Conservation (phyloP, 306 rosid genomes). For the Lathyrus aphaca region DNA sequence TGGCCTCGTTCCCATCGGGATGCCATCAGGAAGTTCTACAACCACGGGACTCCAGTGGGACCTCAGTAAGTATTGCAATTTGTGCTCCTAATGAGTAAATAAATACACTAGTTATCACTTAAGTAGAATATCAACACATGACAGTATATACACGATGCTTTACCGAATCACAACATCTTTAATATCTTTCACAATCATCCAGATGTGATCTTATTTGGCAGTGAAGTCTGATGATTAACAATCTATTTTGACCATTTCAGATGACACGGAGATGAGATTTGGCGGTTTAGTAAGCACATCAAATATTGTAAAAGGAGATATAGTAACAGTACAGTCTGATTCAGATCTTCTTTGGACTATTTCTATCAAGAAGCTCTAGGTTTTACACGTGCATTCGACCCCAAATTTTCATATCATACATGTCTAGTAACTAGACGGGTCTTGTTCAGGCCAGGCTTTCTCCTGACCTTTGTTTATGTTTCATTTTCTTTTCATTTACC, state of each 20-base stretch:
- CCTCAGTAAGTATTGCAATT: constrained; percentile 70
- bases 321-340: constrained; percentile 77
- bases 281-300: constrained; percentile 94
- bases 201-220: constrained; percentile 18
- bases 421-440: constrained; percentile 4
- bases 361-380: constrained; percentile 62
- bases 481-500: constrained; percentile 6
- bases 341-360: constrained; percentile 97
- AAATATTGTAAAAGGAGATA: constrained; percentile 69
- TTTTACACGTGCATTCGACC: constrained; percentile 28
- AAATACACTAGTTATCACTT: no score
- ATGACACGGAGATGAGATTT: constrained; percentile 69
- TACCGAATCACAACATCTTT: constrained; percentile 9
- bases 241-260: constrained; percentile 54
- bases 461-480: constrained; percentile 27
- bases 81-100: no score
- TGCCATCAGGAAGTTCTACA: constrained; percentile 81
- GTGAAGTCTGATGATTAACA: constrained; percentile 26
- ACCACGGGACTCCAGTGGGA: constrained; percentile 93
- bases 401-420: constrained; percentile 14
- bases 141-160: neutral
- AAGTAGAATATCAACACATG: no score
- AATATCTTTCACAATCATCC: neutral
- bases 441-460: constrained; percentile 32
- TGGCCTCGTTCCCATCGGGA: constrained; percentile 88